Percentiles rank a stretch among this genome's conserved stretches.
phyloP scores from a whole-genome alignment of 2,329 filamentous ascomycete species.

The Knoxdaviesia proteae region DNA sequence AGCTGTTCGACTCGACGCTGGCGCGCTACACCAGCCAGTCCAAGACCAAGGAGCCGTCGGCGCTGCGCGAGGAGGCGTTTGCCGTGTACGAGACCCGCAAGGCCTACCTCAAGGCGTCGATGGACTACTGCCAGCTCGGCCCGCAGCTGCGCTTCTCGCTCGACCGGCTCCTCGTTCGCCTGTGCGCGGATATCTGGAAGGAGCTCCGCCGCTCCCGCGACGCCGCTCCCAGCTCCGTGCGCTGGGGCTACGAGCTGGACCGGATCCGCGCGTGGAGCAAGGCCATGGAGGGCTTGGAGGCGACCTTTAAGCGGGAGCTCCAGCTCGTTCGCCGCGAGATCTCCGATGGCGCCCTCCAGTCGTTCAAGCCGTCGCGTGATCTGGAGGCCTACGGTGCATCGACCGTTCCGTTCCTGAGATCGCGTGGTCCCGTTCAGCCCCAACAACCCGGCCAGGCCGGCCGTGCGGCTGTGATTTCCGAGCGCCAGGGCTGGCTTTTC shows the following conservation, averaged over 20 bases:
- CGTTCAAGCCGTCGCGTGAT: conserved; percentile 67
- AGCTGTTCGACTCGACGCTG: conserved; percentile 62
- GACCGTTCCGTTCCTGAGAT: conserved; percentile 72
- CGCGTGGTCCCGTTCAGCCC: conserved; percentile 38
- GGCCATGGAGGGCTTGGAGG: conserved; percentile 83
- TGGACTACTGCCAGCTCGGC: conserved; percentile 81
- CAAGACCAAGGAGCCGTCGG: conserved; percentile 84
- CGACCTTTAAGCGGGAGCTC: conserved; percentile 62
- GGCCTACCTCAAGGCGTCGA: conserved; percentile 70
- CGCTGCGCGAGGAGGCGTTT: conserved; percentile 85
- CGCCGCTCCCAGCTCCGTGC: conserved; percentile 38
- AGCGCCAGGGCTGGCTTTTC: conserved; percentile 94
- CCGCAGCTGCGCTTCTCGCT: conserved; percentile 69
- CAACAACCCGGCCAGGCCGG: conserved; percentile 13
- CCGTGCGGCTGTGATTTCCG: conserved; percentile 26
- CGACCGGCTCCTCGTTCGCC: conserved; percentile 66
- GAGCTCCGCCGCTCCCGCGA: conserved; percentile 62
- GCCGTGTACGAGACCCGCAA: conserved; percentile 84
- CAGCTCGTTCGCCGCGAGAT: conserved; percentile 61
- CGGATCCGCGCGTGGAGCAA: conserved; percentile 80
- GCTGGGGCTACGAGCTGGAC: conserved; percentile 66
- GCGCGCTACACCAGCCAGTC: conserved; percentile 66
- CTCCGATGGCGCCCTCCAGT: conserved; percentile 51
- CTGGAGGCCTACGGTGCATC: conserved; percentile 81
- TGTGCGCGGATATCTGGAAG: conserved; percentile 74